Evolutionary conservation across 2,329 filamentous ascomycete species (phyloP).

Genomic region (Fusarium sp.): DNA sequence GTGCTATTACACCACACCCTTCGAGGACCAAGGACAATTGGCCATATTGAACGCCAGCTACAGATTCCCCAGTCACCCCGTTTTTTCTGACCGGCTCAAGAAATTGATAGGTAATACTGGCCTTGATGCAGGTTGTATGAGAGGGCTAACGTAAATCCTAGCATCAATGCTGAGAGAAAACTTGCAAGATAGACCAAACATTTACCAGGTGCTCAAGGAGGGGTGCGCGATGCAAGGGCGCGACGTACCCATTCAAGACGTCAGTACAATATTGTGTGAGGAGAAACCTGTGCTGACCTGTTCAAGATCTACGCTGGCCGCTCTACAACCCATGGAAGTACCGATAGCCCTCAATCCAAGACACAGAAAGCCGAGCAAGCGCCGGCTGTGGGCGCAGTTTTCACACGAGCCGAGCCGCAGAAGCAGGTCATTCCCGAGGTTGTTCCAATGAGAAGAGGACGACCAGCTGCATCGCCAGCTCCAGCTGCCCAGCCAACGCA

Average conservation of each 20-base stretch:
- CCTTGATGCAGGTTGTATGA: neutral
- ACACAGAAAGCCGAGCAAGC: slow-evolving; percentile 62
- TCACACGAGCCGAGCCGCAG: slow-evolving; percentile 76
- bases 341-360: slow-evolving; percentile 61
- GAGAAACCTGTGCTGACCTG: slow-evolving; percentile 15
- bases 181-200: slow-evolving; percentile 81
- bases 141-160: slow-evolving; percentile 52
- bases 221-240: slow-evolving; percentile 88
- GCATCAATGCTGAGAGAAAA: slow-evolving; percentile 91
- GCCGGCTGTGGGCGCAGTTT: slow-evolving; percentile 80
- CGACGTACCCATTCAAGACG: slow-evolving; percentile 87
- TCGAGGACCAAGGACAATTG: slow-evolving; percentile 97
- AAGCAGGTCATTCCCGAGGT: slow-evolving; percentile 85
- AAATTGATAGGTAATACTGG: slow-evolving; percentile 76
- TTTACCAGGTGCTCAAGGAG: slow-evolving; percentile 91
- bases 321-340: slow-evolving; percentile 68
- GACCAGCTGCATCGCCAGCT: slow-evolving; percentile 57
- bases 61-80: slow-evolving; percentile 87
- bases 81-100: slow-evolving; percentile 90
- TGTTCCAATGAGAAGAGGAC: slow-evolving; percentile 90
- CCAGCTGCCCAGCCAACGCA: slow-evolving; percentile 48
- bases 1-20: slow-evolving; percentile 98
- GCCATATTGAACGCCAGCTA: slow-evolving; percentile 96
- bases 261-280: slow-evolving; percentile 55
- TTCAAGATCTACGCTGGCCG: slow-evolving; percentile 75